phyloP scores from a whole-genome alignment of 768 basidiomycete species.

The Vararia minispora region DNA sequence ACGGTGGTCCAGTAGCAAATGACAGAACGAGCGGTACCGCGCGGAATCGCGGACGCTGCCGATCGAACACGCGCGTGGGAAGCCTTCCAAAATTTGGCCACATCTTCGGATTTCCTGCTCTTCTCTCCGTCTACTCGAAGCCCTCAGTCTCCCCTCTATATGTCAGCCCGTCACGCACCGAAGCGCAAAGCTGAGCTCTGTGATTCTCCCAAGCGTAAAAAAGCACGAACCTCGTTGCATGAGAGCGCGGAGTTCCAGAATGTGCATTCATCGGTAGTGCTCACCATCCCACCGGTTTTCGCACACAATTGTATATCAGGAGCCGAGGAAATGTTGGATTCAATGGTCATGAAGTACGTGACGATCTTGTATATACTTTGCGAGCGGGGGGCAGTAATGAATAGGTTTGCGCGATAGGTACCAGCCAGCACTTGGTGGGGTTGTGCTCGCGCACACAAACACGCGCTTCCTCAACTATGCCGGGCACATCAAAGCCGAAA shows the following conservation, averaged over 20 bases:
- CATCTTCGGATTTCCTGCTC: too few relatives aligned
- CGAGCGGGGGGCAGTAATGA: neutral
- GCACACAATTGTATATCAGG: conserved; percentile 61
- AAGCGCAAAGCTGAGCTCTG: too few relatives aligned
- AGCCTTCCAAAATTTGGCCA: too few relatives aligned
- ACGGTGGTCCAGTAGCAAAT: too few relatives aligned
- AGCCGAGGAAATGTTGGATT: conserved; percentile 83
- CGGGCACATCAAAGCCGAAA: conserved; percentile 67
- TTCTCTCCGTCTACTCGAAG: too few relatives aligned
- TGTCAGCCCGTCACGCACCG: too few relatives aligned
- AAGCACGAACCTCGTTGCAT: too few relatives aligned
- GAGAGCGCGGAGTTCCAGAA: conserved; percentile 50
- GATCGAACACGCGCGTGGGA: too few relatives aligned
- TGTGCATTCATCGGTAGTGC: conserved; percentile 50
- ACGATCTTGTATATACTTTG: neutral
- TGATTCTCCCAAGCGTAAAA: too few relatives aligned
- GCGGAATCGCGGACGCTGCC: too few relatives aligned
- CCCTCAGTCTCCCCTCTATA: too few relatives aligned
- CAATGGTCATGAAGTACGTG: conserved; percentile 87
- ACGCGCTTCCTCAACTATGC: conserved; percentile 51
- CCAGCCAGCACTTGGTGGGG: conserved; percentile 76
- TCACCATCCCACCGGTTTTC: conserved; percentile 79
- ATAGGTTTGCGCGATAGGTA: conserved; percentile 44
- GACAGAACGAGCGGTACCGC: too few relatives aligned
- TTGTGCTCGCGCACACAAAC: conserved; percentile 80